phyloP scores from a whole-genome alignment of 306 rosid species.

The Oxytropis ochrocephala region DNA sequence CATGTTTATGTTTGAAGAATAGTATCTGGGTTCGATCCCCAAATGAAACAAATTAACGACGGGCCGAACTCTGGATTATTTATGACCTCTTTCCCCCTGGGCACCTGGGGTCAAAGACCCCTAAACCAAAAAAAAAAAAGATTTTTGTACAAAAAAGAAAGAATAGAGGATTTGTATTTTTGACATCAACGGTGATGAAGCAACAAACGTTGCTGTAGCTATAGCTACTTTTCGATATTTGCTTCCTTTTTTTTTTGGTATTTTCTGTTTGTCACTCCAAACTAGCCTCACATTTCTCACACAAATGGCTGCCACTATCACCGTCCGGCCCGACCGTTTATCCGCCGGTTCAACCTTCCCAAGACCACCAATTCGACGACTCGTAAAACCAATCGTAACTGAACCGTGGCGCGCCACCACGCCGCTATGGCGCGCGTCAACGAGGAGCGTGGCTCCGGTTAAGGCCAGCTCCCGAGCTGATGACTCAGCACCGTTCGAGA shows the following conservation, averaged over 20 bases:
- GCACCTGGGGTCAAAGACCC: no score
- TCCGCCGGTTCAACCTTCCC: constrained; percentile 47
- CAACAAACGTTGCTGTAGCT: background rate
- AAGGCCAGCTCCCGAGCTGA: constrained; percentile 76
- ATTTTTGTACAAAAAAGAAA: no score
- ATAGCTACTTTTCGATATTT: background rate
- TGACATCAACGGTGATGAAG: constrained; percentile 11
- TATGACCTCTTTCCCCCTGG: no score
- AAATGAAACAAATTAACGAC: no score
- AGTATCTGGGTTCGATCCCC: no score
- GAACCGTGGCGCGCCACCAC: constrained; percentile 31
- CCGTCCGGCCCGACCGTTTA: constrained; percentile 77
- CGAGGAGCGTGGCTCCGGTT: constrained; percentile 37
- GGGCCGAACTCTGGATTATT: no score
- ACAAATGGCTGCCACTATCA: constrained; percentile 65
- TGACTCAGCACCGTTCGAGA: constrained; percentile 80
- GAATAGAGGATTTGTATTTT: background rate
- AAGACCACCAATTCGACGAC: constrained; percentile 27
- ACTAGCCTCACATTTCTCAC: constrained; percentile 18
- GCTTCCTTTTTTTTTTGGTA: background rate
- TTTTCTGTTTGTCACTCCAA: background rate
- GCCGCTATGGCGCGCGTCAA: constrained; percentile 21
- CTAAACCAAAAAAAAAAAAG: no score
- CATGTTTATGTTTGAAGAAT: no score
- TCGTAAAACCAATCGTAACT: constrained; percentile 14